Evolutionary conservation across 1,139 yeast species (phyloP).

Genomic region (Candida pseudoviswanathii): DNA sequence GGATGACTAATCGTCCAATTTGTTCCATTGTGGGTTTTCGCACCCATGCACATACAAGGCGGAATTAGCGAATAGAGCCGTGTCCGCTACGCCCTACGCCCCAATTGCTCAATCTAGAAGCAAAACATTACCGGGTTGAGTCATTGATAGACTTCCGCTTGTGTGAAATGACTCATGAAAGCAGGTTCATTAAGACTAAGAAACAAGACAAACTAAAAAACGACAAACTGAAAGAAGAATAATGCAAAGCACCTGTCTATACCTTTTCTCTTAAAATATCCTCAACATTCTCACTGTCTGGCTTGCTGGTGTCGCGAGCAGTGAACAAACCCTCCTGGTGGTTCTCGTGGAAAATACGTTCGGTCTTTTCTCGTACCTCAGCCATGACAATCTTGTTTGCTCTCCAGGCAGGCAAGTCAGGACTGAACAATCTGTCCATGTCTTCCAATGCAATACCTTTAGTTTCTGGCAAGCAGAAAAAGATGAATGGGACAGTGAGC

Average conservation of each 20-base stretch:
- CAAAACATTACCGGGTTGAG: background rate
- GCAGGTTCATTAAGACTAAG: background rate
- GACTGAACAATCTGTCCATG: constrained; percentile 43
- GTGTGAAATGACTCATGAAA: background rate
- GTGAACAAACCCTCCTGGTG: constrained; percentile 15
- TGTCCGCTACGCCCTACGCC: background rate
- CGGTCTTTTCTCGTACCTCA: constrained; percentile 23
- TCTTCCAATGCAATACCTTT: constrained; percentile 47
- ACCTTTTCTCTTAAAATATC: constrained; percentile 8
- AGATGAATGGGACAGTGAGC: constrained; percentile 38
- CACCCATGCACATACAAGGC: background rate
- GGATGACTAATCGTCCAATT: constrained; percentile 2
- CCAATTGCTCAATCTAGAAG: background rate
- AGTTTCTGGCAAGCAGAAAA: constrained; percentile 42
- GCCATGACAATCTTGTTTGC: constrained; percentile 31
- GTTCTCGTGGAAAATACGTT: constrained; percentile 18
- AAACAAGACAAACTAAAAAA: background rate
- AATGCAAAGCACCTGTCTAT: background rate
- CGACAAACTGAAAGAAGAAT: background rate
- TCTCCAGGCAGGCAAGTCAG: constrained; percentile 28
- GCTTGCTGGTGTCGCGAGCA: constrained; percentile 12
- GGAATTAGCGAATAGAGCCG: background rate
- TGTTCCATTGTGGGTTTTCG: background rate
- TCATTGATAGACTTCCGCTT: background rate
- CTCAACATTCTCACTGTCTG: constrained; percentile 14